Evolutionary conservation across 306 rosid species (phyloP).

Genomic region (Chamaecrista fasciculata): DNA sequence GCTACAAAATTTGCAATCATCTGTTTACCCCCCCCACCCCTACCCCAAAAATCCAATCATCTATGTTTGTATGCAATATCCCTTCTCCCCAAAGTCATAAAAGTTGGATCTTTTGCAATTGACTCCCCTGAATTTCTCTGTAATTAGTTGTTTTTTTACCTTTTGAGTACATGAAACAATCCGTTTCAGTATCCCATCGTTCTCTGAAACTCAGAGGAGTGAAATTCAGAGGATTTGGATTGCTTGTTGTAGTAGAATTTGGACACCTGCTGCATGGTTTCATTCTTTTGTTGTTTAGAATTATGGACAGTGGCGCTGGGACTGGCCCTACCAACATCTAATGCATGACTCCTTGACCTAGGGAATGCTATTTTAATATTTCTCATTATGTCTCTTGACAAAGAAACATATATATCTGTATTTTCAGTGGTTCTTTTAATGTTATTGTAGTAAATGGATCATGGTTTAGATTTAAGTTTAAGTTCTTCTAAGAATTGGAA

Average conservation of each 20-base stretch:
- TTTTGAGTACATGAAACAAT: too few relatives aligned
- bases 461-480: background rate
- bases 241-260: too few relatives aligned
- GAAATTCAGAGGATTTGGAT: too few relatives aligned
- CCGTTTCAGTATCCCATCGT: too few relatives aligned
- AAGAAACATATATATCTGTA: background rate
- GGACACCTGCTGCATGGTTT: background rate
- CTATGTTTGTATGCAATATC: background rate
- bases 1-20: background rate
- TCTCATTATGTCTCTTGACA: background rate
- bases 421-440: conserved; percentile 9
- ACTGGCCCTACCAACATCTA: background rate
- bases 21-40: background rate
- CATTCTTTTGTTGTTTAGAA: background rate
- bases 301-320: background rate
- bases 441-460: conserved; percentile 13
- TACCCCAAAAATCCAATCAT: background rate
- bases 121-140: too few relatives aligned
- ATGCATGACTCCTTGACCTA: background rate
- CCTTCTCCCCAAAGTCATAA: background rate
- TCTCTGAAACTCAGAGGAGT: too few relatives aligned
- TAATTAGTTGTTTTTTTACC: too few relatives aligned
- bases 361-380: background rate
- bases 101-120: too few relatives aligned
- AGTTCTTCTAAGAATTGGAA: background rate